Base-by-base conservation (phyloP, 805 yeast species). In the Spathaspora arborariae region DNA sequence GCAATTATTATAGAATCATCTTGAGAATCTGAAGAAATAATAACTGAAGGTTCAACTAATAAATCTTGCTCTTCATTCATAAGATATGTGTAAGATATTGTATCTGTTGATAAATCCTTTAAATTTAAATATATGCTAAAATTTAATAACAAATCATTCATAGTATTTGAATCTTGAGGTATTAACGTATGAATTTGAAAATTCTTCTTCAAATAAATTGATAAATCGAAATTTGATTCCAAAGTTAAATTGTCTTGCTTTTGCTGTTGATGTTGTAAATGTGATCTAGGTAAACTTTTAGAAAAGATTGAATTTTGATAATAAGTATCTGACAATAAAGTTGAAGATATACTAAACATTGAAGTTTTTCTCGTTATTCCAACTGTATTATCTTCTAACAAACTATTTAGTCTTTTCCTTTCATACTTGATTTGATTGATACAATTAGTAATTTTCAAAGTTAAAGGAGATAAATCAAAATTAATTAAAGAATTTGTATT, bases 401-500 rank as follows among this genome's bases (percentile, higher is more conserved):
- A 21, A 15, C 13, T 24, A 43, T 37, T 21, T 8, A 19, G 37
- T 26, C 46, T 11, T 35, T 45, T 41, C 22, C 47, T 49, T 38
- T 57, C 58, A 27, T 51, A 50, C 27, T 56, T 56, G 6, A 58
- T 47, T 11, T 52, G 20, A 39, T 53, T 56, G 15, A 57, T 54
- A 8, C 60, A 49, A 33, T 53, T 55, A 6, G 87, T 76, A 47
- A 84, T 67, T 52, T 81, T 85, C 15, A 79, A 56, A n/a, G 88
- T 82, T 34, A 81, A 71, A 11, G 79, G 77, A 13, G 83, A 74
- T 33, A 87, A 66, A 57, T 84, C 85, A 19, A 81, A 65, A 52
- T 80, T 73, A 20, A 80, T 74, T 55, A 88, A 87, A 0, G 88
- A 80, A 22, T 74, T 71, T 0, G 74, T 72, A 47, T 78, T 75